These are phyloP conservation scores for Beauveria bassiana DNA, from an alignment of 2,329 filamentous ascomycete genomes.

Conservation along the genomic window DNA sequence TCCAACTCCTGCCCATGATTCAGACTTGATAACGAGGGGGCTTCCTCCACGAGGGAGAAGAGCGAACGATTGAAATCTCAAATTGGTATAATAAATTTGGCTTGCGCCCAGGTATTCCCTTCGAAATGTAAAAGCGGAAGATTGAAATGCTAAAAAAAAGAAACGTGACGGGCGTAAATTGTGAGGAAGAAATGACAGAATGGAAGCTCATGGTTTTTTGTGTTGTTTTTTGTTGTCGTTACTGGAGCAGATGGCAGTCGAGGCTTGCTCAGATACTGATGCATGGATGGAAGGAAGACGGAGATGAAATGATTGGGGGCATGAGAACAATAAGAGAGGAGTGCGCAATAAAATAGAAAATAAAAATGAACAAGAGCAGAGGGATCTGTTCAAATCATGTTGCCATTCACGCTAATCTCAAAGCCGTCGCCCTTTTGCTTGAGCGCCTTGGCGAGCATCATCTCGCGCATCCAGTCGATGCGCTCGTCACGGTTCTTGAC, in stretches of 20 bases:
- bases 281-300: background rate
- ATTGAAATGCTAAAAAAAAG: conserved; percentile 7
- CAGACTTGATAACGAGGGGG: background rate
- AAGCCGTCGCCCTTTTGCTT: conserved; percentile 79
- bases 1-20: background rate
- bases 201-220: conserved; percentile 10
- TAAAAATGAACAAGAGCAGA: background rate
- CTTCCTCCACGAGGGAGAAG: background rate
- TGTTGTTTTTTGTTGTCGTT: background rate
- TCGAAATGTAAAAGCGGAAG: background rate
- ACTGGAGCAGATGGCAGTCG: background rate
- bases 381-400: conserved; percentile 49
- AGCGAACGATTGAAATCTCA: conserved; percentile 8
- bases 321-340: background rate
- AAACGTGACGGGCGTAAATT: background rate
- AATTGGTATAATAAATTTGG: conserved; percentile 9
- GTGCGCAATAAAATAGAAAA: background rate
- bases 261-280: background rate
- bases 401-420: conserved; percentile 74
- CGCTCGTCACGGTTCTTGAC: conserved; percentile 80
- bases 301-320: background rate
- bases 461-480: conserved; percentile 94
- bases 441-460: conserved; percentile 83
- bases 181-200: conserved; percentile 9
- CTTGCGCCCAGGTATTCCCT: conserved; percentile 3